These are phyloP conservation scores for Crithidia fasciculata DNA, from an alignment of 208 protist genomes.

Conservation along the genomic window DNA sequence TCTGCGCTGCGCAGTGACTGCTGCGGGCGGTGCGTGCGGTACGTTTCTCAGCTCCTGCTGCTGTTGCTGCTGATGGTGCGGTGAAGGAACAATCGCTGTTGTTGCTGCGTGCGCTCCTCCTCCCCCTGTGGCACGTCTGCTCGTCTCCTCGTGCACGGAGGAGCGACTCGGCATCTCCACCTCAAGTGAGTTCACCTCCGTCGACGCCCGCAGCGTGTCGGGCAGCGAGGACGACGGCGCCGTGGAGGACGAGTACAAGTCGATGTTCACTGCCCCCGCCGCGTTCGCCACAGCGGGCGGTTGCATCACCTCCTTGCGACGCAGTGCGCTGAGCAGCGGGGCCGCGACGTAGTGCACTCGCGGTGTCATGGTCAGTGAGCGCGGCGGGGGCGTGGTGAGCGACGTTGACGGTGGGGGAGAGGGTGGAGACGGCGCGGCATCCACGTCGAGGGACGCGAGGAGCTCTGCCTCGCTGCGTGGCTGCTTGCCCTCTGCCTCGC, in stretches of 20 bases:
- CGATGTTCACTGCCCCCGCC: neutral
- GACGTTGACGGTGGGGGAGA: neutral
- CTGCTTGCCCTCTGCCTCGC: too few species aligned
- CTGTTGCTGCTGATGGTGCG: too few species aligned
- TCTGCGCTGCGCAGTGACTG: neutral
- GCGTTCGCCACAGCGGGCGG: neutral
- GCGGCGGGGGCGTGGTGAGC: conserved; percentile 1
- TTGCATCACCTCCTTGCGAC: neutral
- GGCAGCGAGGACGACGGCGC: neutral
- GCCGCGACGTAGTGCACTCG: neutral
- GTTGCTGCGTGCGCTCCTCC: neutral
- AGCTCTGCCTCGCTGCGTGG: neutral
- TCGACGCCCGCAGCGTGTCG: neutral
- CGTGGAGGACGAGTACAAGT: too few species aligned
- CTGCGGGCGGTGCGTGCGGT: neutral
- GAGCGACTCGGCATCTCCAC: neutral
- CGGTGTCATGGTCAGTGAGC: conserved; percentile 3
- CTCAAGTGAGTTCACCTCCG: neutral
- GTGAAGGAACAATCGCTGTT: too few species aligned
- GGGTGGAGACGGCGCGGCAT: neutral
- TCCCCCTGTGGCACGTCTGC: neutral
- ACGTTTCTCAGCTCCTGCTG: neutral
- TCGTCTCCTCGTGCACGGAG: neutral
- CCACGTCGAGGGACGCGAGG: neutral
- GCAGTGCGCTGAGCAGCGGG: neutral